phyloP scores from a whole-genome alignment of 2,329 filamentous ascomycete genomes.

The Hypoxylon sp. region DNA sequence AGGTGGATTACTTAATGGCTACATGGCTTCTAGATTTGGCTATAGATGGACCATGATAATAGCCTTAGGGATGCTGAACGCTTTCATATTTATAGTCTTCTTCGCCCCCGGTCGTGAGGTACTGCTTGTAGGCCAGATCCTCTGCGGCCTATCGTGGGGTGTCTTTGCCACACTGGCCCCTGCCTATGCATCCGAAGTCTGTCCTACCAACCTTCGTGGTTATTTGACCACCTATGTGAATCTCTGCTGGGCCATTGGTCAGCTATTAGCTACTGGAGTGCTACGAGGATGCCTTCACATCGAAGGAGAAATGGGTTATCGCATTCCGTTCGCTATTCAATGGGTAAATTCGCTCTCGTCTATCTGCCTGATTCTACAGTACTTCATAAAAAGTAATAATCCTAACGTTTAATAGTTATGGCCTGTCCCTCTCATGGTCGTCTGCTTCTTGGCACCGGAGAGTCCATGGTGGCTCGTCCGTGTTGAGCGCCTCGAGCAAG shows the following conservation, averaged over 20 bases:
- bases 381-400: not conserved
- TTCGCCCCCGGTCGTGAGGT: constrained; percentile 47
- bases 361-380: not conserved
- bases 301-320: constrained; percentile 59
- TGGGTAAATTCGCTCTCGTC: constrained; percentile 53
- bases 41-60: constrained; percentile 54
- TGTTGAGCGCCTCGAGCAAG: constrained; percentile 56
- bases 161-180: constrained; percentile 55
- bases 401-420: constrained; percentile 52
- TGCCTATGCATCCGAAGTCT: constrained; percentile 57
- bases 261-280: constrained; percentile 60
- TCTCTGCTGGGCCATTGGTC: constrained; percentile 63
- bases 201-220: constrained; percentile 54
- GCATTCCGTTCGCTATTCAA: constrained; percentile 62
- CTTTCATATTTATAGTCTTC: constrained; percentile 53
- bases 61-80: constrained; percentile 50
- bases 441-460: constrained; percentile 61
- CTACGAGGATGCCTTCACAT: constrained; percentile 57
- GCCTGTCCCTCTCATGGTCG: constrained; percentile 59
- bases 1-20: constrained; percentile 53
- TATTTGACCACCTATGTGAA: constrained; percentile 63
- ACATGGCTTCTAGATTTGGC: constrained; percentile 51
- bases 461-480: constrained; percentile 64
- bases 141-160: constrained; percentile 54
- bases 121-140: constrained; percentile 51